These are phyloP conservation scores for Postia placenta DNA, from an alignment of 768 basidiomycete genomes.

Conservation along the genomic window DNA sequence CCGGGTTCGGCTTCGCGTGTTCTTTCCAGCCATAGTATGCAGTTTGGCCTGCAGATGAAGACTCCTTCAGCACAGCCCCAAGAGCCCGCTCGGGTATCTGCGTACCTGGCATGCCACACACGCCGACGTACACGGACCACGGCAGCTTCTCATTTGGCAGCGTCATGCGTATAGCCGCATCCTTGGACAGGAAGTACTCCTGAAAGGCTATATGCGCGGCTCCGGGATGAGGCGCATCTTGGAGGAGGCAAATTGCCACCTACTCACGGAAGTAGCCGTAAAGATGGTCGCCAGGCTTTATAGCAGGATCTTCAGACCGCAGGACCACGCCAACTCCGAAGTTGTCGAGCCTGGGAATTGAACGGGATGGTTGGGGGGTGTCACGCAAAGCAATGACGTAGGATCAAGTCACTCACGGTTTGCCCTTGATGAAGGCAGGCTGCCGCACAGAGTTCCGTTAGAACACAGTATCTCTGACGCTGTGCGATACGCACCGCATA, in stretches of 20 bases:
- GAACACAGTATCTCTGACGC: background rate
- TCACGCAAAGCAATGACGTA: background rate
- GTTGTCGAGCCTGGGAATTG: conserved; percentile 17
- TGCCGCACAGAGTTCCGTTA: background rate
- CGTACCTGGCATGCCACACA: conserved; percentile 38
- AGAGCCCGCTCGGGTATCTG: background rate
- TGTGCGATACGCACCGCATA: conserved; percentile 9
- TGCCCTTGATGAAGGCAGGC: background rate
- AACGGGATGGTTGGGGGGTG: background rate
- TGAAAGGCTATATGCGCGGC: conserved; percentile 26
- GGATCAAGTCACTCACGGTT: conserved; percentile 1
- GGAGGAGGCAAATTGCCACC: conserved; percentile 17
- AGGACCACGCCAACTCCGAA: conserved; percentile 21
- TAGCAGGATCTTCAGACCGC: conserved; percentile 17
- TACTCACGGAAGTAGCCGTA: conserved; percentile 18
- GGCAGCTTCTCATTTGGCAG: conserved; percentile 41
- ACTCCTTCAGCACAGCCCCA: background rate
- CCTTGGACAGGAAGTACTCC: conserved; percentile 32
- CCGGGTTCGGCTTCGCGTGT: conserved; percentile 34
- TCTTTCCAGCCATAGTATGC: conserved; percentile 37
- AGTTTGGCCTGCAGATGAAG: conserved; percentile 23
- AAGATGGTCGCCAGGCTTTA: conserved; percentile 22
- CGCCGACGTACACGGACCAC: conserved; percentile 44
- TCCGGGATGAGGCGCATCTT: conserved; percentile 5
- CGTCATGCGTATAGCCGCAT: conserved; percentile 13